Percentiles rank a stretch among this genome's conserved stretches.
phyloP scores from a whole-genome alignment of 2,329 filamentous ascomycete species.

The Aspergillus udagawae region DNA sequence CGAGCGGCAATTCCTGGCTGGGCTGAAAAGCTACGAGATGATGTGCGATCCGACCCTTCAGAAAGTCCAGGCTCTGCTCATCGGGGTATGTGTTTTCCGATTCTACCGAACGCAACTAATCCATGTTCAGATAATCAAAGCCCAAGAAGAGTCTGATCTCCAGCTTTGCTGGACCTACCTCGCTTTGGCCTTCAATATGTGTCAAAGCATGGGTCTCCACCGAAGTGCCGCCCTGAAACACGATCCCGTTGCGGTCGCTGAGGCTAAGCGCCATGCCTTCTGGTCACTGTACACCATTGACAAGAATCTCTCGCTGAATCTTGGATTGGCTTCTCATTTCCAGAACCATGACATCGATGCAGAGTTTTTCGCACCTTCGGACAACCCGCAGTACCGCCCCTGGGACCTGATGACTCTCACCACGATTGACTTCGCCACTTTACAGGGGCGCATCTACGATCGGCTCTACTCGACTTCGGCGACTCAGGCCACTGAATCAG shows the following conservation, averaged over 20 bases:
- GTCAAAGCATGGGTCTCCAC: slow-evolving; percentile 19
- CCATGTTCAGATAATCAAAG: slow-evolving; percentile 17
- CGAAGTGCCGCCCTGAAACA: slow-evolving; percentile 12
- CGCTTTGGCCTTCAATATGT: slow-evolving; percentile 23
- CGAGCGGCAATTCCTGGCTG: slow-evolving; percentile 13
- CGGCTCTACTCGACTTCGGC: slow-evolving; percentile 21
- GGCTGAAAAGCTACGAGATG: slow-evolving; percentile 17
- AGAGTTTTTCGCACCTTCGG: slow-evolving; percentile 15
- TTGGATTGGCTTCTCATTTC: slow-evolving; percentile 22
- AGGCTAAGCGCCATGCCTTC: slow-evolving; percentile 22
- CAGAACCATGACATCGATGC: slow-evolving; percentile 27
- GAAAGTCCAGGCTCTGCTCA: slow-evolving; percentile 19
- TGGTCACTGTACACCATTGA: slow-evolving; percentile 25
- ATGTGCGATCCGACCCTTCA: slow-evolving; percentile 19
- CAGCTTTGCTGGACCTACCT: slow-evolving; percentile 24
- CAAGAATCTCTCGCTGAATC: slow-evolving; percentile 23
- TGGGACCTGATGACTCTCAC: slow-evolving; percentile 24
- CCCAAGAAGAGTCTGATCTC: slow-evolving; percentile 24
- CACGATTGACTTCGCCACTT: slow-evolving; percentile 17
- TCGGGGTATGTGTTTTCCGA: slow-evolving; percentile 11
- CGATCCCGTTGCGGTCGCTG: slow-evolving; percentile 11
- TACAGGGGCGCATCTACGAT: slow-evolving; percentile 24
- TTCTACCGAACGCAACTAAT: slow-evolving; percentile 1
- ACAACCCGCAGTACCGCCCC: slow-evolving; percentile 13
- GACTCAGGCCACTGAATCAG: slow-evolving; percentile 9